phyloP scores from a whole-genome alignment of 2,329 filamentous ascomycete species.

The Fusarium metavorans region DNA sequence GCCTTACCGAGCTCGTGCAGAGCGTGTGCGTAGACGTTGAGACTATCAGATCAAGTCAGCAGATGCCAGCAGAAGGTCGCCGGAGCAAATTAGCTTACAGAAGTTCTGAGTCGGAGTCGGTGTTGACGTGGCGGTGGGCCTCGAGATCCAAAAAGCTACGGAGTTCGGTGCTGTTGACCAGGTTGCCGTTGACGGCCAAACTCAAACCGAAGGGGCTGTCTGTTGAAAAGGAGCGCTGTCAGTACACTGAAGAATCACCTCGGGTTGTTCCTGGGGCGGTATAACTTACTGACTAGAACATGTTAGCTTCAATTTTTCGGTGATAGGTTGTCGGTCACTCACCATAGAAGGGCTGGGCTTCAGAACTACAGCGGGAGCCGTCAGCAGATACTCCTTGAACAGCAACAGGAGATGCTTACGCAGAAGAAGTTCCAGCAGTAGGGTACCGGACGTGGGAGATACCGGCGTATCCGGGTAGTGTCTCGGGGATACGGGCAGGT shows the following conservation, averaged over 20 bases:
- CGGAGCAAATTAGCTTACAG: neutral
- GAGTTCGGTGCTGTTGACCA: slow-evolving; percentile 80
- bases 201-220: slow-evolving; percentile 67
- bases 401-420: slow-evolving; percentile 37
- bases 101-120: slow-evolving; percentile 80
- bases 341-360: slow-evolving; percentile 90
- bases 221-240: slow-evolving; percentile 49
- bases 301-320: neutral
- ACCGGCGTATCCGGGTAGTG: neutral
- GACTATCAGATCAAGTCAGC: slow-evolving; percentile 57
- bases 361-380: slow-evolving; percentile 67
- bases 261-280: neutral
- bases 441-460: slow-evolving; percentile 88
- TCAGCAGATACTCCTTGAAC: neutral
- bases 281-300: neutral
- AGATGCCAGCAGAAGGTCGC: no score
- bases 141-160: slow-evolving; percentile 79
- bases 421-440: slow-evolving; percentile 81
- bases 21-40: slow-evolving; percentile 89
- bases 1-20: slow-evolving; percentile 84
- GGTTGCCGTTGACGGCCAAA: slow-evolving; percentile 81
- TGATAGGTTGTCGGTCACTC: neutral
- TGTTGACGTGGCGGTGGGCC: slow-evolving; percentile 88
- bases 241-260: neutral
- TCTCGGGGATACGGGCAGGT: neutral